Conservation (phyloP, 2,329 filamentous ascomycete species). For the Blastomyces parvus region DNA sequence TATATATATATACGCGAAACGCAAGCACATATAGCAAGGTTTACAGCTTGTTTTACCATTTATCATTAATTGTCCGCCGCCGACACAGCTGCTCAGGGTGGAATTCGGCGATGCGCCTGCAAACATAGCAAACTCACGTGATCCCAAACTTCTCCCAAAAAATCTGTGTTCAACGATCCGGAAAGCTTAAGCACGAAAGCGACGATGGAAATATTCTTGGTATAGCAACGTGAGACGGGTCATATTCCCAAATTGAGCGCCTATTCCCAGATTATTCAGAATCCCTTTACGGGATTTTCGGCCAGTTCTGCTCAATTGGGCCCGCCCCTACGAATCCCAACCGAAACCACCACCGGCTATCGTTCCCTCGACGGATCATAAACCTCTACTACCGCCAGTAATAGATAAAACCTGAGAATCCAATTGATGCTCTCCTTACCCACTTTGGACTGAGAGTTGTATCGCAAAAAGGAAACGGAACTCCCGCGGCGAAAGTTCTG, state of each 20-base stretch:
- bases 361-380: background rate
- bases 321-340: background rate
- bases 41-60: background rate
- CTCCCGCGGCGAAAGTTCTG: background rate
- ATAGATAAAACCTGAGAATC: background rate
- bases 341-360: background rate
- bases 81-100: no score
- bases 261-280: background rate
- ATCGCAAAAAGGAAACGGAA: background rate
- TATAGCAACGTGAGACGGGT: background rate
- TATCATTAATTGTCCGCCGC: background rate
- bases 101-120: no score
- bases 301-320: background rate
- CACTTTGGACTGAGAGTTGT: background rate
- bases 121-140: constrained; percentile 5
- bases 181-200: background rate
- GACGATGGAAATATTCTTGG: background rate
- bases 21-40: background rate
- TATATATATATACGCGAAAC: background rate
- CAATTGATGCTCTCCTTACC: background rate
- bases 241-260: background rate
- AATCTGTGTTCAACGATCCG: background rate
- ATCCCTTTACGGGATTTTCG: background rate
- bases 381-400: background rate
- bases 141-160: background rate